Conservation (phyloP, 306 rosid genomes). For the Lathyrus sativus region DNA sequence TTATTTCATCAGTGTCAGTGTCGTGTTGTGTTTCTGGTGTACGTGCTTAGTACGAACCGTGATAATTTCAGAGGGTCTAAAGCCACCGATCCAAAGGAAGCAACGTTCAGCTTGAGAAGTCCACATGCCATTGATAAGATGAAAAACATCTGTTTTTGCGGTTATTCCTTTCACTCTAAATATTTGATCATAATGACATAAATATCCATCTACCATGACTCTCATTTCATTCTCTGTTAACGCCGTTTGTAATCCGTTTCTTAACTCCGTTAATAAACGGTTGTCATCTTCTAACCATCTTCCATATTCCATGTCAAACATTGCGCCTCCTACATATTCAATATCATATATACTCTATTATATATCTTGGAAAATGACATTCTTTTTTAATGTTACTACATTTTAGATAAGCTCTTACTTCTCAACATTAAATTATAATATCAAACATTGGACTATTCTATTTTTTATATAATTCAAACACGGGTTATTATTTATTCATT, state of each 20-base stretch:
- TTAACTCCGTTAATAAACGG: conserved; percentile 63
- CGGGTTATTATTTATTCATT: conserved; percentile 32
- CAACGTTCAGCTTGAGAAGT: conserved; percentile 85
- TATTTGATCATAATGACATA: conserved; percentile 75
- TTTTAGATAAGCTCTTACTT: conserved; percentile 40
- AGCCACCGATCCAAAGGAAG: conserved; percentile 94
- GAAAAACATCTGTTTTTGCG: conserved; percentile 86
- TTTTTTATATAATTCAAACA: conserved; percentile 32
- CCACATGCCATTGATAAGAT: conserved; percentile 84
- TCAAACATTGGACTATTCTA: conserved; percentile 18
- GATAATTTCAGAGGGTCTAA: conserved; percentile 82
- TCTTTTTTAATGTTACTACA: not conserved
- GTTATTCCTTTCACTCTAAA: conserved; percentile 68
- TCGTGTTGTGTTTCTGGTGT: too few species aligned
- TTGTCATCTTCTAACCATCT: conserved; percentile 92
- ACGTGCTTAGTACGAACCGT: conserved; percentile 45
- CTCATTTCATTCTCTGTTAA: conserved; percentile 69
- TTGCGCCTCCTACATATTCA: conserved; percentile 56
- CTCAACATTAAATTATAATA: conserved; percentile 22
- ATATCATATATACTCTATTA: not conserved
- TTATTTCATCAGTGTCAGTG: too few species aligned
- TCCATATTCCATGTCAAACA: conserved; percentile 87
- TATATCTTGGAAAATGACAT: not conserved
- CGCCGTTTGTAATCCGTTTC: conserved; percentile 62
- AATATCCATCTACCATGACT: conserved; percentile 61